Base-by-base conservation (phyloP, 1,139 yeast species). In the Geotrichum restrictum region DNA sequence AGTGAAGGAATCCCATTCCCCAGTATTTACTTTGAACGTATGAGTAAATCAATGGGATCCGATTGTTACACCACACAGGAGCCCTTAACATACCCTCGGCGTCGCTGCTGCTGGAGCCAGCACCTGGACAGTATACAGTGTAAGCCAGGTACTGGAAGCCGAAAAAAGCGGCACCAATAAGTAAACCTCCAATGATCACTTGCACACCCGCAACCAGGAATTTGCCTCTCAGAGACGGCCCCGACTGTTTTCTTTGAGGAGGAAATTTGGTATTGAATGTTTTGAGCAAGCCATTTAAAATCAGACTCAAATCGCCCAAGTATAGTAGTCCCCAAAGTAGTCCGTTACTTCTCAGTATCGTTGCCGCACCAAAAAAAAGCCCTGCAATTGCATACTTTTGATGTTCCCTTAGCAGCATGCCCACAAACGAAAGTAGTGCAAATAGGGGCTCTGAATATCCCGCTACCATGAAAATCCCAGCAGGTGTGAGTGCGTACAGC, bases 21-120 rank as follows among this genome's bases (percentile, higher is more conserved):
- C 98, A 93, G 67, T 93, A 91, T 58, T 82, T 76, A 1, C 70
- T 57, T 68, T 93, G 98, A 6, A 95, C 87, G 66, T 76, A 88
- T n/a, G 79, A 69, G 62, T 84, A 83, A 37, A 93, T 73, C 33
- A 86, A 77, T 2, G 89, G 88, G 0, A 84, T 45, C 11, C 57
- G 64, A 21, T 67, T 58, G 14, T 65, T 59, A 66, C 98, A 93
- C 98, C 98, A 93, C 8, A 8, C 5, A 8, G 29, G 29, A 24
- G 8, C 29, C 29, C 29, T 8, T 24, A 24, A 5, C 29, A 24
- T 24, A 24, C 29, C 8, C 57, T 76, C 85, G 1, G 84, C 83
- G 58, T 87, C 69, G n/a, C 72, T 29, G 18, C 27, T 34, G n/a
- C 8, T 37, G 8, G 2, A 10, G 21, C 14, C 31, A 18, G 40